Evolutionary conservation across 2,329 filamentous ascomycete genomes (phyloP).

Genomic region (Aspergillus transmontanensis): DNA sequence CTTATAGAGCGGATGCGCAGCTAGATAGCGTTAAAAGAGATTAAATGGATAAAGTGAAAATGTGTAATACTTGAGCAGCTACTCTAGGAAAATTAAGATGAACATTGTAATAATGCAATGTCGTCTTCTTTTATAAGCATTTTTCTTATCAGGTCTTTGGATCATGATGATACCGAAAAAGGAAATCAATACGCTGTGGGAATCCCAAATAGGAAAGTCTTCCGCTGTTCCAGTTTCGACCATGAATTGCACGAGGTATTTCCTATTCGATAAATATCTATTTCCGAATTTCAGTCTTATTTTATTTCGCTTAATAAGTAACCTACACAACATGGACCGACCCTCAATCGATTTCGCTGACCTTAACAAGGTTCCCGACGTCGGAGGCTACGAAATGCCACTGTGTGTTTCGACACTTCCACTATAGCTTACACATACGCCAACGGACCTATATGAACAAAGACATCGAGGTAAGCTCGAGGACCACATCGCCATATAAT

Average conservation of each 20-base stretch:
- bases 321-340: no score
- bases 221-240: background rate
- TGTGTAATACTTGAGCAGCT: background rate
- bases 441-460: no score
- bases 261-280: no score
- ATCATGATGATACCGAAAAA: background rate
- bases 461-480: no score
- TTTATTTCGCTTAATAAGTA: no score
- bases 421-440: no score
- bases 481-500: no score
- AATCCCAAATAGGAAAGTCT: background rate
- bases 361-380: no score
- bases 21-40: background rate
- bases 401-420: no score
- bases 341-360: no score
- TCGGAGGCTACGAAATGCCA: no score
- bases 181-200: background rate
- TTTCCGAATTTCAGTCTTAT: no score
- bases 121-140: background rate
- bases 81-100: background rate
- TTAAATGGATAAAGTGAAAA: background rate
- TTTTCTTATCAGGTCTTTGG: background rate
- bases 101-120: background rate
- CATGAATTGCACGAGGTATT: background rate
- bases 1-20: background rate